phyloP scores from a whole-genome alignment of 2,329 filamentous ascomycete species.

The Cercospora sojina region DNA sequence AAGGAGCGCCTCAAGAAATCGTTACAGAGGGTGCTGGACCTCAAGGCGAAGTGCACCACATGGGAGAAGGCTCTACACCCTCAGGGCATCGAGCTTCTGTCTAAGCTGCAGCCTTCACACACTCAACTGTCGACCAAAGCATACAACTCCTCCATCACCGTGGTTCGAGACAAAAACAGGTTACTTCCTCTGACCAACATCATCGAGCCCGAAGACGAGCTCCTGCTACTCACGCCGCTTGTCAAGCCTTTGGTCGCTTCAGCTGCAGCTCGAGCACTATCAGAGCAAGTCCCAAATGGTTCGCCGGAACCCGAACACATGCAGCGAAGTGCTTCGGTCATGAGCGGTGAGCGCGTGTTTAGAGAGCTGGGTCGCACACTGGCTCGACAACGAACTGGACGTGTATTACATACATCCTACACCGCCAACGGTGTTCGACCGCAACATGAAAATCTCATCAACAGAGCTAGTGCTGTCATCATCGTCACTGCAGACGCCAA shows the following conservation, averaged over 20 bases:
- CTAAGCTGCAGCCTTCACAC: slow-evolving; percentile 79
- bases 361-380: slow-evolving; percentile 82
- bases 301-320: slow-evolving; percentile 56
- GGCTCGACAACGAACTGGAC: slow-evolving; percentile 80
- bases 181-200: slow-evolving; percentile 79
- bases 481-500: slow-evolving; percentile 93
- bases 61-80: slow-evolving; percentile 93
- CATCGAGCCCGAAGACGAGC: slow-evolving; percentile 79
- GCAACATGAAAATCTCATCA: slow-evolving; percentile 90
- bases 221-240: slow-evolving; percentile 83
- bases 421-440: slow-evolving; percentile 89
- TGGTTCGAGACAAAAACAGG: slow-evolving; percentile 85
- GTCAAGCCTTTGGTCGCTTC: slow-evolving; percentile 92
- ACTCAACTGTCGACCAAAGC: slow-evolving; percentile 77
- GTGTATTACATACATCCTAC: slow-evolving; percentile 90
- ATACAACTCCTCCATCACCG: slow-evolving; percentile 89
- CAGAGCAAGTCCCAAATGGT: slow-evolving; percentile 59
- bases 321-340: slow-evolving; percentile 63
- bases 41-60: slow-evolving; percentile 83
- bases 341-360: slow-evolving; percentile 93
- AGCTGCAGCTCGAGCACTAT: slow-evolving; percentile 70
- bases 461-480: slow-evolving; percentile 81
- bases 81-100: slow-evolving; percentile 71
- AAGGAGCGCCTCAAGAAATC: slow-evolving; percentile 78
- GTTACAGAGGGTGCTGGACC: slow-evolving; percentile 69